A percentile compares a stretch with the other conserved stretches of the same genome.
These are phyloP conservation scores for Zoysia matrella DNA, from an alignment of 202 grass and related monocot genomes.

Conservation along the genomic window DNA sequence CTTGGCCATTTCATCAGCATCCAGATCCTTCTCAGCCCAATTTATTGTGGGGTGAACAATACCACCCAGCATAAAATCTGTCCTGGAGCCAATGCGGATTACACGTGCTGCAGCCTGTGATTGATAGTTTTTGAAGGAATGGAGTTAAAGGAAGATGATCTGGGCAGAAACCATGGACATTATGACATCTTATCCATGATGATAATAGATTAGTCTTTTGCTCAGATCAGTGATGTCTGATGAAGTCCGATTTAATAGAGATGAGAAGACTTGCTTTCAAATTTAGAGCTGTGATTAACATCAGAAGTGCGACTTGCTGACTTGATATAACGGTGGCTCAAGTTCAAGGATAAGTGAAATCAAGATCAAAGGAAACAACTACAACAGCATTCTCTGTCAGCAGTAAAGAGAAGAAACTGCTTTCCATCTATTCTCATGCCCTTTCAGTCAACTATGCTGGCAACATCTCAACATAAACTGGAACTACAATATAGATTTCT, in stretches of 20 bases:
- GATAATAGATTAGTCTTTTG: conserved; percentile 54
- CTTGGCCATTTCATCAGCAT: conserved; percentile 73
- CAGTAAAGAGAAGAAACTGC: too few species aligned
- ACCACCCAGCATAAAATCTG: conserved; percentile 80
- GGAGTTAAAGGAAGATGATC: conserved; percentile 59
- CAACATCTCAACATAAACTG: too few species aligned
- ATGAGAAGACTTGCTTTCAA: conserved; percentile 37
- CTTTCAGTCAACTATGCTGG: too few species aligned
- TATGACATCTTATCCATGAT: conserved; percentile 49
- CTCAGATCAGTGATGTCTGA: conserved; percentile 46
- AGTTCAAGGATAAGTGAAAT: conserved; percentile 3
- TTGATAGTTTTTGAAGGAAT: conserved; percentile 64
- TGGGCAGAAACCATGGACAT: conserved; percentile 50
- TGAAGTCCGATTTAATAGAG: conserved; percentile 31
- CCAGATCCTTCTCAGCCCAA: conserved; percentile 77
- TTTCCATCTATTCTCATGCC: too few species aligned
- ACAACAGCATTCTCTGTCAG: too few species aligned
- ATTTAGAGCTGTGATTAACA: conserved; percentile 26
- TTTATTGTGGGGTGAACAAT: conserved; percentile 76
- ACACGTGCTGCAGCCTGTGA: conserved; percentile 85
- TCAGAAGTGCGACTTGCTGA: conserved; percentile 31
- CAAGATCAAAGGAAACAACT: too few species aligned
- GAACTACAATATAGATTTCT: too few species aligned
- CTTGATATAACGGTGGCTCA: conserved; percentile 19
- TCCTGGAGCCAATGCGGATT: conserved; percentile 66